Evolutionary conservation across 192 early-diverging fungal species (phyloP), one percentile per base, ranked within the genome.

Genomic region (Coemansia sp.): DNA sequence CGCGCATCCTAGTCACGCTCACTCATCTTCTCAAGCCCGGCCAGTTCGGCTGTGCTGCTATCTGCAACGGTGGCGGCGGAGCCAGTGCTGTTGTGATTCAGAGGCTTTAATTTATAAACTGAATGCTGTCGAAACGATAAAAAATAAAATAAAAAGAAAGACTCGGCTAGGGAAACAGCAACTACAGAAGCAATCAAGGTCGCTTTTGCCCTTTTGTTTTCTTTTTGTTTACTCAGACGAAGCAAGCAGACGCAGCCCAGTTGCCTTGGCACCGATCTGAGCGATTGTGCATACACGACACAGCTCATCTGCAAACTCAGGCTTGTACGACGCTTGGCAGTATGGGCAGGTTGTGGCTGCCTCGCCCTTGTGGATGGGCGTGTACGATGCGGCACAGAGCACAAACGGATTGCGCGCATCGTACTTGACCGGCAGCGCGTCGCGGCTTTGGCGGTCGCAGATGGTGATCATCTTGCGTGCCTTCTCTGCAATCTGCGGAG

Each of bases 401-500:
- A 90, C 89, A 73, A 98, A 97, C 60, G 96, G 94, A 73, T 96
- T 98, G 86, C 92, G 95, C 73, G 94, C 93, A 71, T 99, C 94
- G 75, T 98, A 99, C 48, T 95, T 89, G 20, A 99, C 74, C 21
- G 85, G 66, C 30, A 95, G 86, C 70, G 89, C 89, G 79, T 98
- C 93, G 21, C 87, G 85, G 57, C 91, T 90, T 61, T 88, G 92
- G 35, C 88, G 89, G 72, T 95, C 92, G 66, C 89, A 90, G 24
- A 88, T 85, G 8, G 88, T 81, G 62, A 91, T 87, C 65, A 94
- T 88, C 85, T 89, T 88, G 56, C 89, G 89, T 1, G 92, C 92
- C 87, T 93, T 88, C 35, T 91, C 89, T 1, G 89, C 94, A 24
- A 92, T 89, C 60, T 84, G 75, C 18, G 87, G 87, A 10, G 92